Percentiles rank a stretch among this genome's conserved stretches.
phyloP scores from a whole-genome alignment of 768 basidiomycete genomes.

The Crepidotus variabilis region DNA sequence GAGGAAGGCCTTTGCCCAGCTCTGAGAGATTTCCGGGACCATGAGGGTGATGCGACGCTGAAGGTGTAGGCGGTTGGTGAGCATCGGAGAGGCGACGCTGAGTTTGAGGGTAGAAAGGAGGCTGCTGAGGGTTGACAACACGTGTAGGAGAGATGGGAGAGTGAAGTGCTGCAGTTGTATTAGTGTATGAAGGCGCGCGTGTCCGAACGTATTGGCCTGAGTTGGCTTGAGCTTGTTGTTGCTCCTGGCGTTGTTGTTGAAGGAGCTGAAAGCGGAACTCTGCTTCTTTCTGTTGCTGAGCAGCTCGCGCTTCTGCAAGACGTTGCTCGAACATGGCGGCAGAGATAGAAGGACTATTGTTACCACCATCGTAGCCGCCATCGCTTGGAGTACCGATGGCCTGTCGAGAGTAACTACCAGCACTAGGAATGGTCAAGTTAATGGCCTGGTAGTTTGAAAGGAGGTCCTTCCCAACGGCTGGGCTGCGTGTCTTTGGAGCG shows the following conservation, averaged over 20 bases:
- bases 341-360: slow-evolving; percentile 40
- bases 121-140: slow-evolving; percentile 42
- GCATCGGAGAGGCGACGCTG: slow-evolving; percentile 41
- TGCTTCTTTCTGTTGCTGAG: slow-evolving; percentile 32
- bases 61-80: slow-evolving; percentile 20
- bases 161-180: slow-evolving; percentile 29
- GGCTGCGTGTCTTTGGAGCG: slow-evolving; percentile 63
- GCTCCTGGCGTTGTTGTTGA: slow-evolving; percentile 42
- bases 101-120: slow-evolving; percentile 40
- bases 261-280: slow-evolving; percentile 64
- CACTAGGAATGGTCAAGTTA: slow-evolving; percentile 54
- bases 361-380: slow-evolving; percentile 47
- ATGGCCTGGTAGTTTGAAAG: slow-evolving; percentile 53
- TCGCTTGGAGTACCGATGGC: slow-evolving; percentile 61
- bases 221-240: slow-evolving; percentile 16
- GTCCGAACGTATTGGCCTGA: slow-evolving; percentile 34
- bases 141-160: slow-evolving; percentile 58
- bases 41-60: slow-evolving; percentile 16
- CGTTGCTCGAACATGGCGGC: slow-evolving; percentile 41
- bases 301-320: slow-evolving; percentile 35
- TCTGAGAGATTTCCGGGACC: slow-evolving; percentile 36
- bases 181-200: slow-evolving; percentile 37
- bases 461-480: slow-evolving; percentile 46
- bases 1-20: slow-evolving; percentile 86
- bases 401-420: slow-evolving; percentile 44